phyloP scores from a whole-genome alignment of 371 early-diverging fungal genomes.

The Lichtheimia corymbifera region DNA sequence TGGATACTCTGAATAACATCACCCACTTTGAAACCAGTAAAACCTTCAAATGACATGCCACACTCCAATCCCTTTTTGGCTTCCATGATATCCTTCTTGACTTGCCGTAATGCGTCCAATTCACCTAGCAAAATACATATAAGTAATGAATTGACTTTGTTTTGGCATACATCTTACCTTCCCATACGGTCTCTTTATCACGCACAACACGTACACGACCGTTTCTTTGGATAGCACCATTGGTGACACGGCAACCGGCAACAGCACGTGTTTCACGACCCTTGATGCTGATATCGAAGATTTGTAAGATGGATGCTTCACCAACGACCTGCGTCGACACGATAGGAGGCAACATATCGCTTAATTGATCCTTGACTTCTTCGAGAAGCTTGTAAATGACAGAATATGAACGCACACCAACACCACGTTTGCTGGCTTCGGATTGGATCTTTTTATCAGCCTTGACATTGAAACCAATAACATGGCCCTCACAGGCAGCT shows the following conservation, averaged over 20 bases:
- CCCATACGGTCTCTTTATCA: constrained; percentile 64
- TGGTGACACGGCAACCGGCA: constrained; percentile 86
- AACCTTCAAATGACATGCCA: constrained; percentile 87
- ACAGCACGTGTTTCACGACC: constrained; percentile 63
- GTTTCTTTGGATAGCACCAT: constrained; percentile 70
- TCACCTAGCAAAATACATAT: constrained; percentile 35
- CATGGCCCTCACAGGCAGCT: constrained; percentile 62
- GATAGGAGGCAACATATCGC: constrained; percentile 81
- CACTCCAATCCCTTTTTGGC: constrained; percentile 91
- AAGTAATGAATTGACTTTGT: background rate
- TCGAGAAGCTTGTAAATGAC: constrained; percentile 93
- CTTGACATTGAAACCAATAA: constrained; percentile 90
- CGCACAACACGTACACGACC: constrained; percentile 71
- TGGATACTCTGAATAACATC: constrained; percentile 78
- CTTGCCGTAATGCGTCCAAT: constrained; percentile 69
- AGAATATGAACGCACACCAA: constrained; percentile 68
- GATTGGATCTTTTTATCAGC: constrained; percentile 71
- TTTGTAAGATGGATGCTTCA: constrained; percentile 84
- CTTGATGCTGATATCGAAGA: constrained; percentile 80
- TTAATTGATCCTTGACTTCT: constrained; percentile 76
- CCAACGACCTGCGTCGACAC: constrained; percentile 77
- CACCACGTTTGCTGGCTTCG: constrained; percentile 63
- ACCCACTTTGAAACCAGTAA: constrained; percentile 72
- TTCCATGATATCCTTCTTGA: constrained; percentile 88
- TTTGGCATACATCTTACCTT: constrained; percentile 40